Conservation (phyloP, 2,329 filamentous ascomycete species). For the Colletotrichum sp. region DNA sequence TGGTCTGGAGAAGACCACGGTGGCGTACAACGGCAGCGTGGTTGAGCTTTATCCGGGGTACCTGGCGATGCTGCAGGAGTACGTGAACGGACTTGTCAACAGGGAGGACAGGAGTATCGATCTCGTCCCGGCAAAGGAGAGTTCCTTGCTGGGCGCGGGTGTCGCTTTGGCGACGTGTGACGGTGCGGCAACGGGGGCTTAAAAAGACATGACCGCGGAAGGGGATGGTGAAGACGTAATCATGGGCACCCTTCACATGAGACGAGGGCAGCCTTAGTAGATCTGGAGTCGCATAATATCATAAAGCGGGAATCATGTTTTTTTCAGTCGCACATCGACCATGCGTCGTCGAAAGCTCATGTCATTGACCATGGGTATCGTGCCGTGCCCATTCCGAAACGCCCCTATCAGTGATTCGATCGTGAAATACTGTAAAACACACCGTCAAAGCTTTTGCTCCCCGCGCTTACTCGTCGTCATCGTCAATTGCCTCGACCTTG, state of each 20-base stretch:
- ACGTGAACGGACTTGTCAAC: constrained; percentile 63
- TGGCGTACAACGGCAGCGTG: constrained; percentile 83
- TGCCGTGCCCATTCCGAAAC: not conserved
- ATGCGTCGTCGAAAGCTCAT: not conserved
- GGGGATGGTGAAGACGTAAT: not conserved
- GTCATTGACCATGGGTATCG: not conserved
- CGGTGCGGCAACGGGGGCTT: not conserved
- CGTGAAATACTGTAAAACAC: not conserved
- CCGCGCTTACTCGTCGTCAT: constrained; percentile 13
- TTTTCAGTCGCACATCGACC: not conserved
- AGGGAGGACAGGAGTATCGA: constrained; percentile 50
- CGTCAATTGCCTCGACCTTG: constrained; percentile 15
- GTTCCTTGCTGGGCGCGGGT: constrained; percentile 76
- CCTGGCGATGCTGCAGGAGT: constrained; percentile 62
- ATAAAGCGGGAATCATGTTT: not conserved
- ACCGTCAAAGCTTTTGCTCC: not conserved
- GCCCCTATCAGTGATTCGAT: not conserved
- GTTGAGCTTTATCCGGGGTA: constrained; percentile 81
- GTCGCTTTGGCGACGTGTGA: constrained; percentile 61
- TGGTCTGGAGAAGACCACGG: constrained; percentile 53
- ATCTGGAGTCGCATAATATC: not conserved
- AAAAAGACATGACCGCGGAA: not conserved
- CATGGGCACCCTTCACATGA: not conserved
- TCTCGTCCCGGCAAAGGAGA: constrained; percentile 74
- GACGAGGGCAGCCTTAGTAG: not conserved